Conservation (phyloP, 169 alveolate genomes). For the Plasmodium vinckei region DNA sequence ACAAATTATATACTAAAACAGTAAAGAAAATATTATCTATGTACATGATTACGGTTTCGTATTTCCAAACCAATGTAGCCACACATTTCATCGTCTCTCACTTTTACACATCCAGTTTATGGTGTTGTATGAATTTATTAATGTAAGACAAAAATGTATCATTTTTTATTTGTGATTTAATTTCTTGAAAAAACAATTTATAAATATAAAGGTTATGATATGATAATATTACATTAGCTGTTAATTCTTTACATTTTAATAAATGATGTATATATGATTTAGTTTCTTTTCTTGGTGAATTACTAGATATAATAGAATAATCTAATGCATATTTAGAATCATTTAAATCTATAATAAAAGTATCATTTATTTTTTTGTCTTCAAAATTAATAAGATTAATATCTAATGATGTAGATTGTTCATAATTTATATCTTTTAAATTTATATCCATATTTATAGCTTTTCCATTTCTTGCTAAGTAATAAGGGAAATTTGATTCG, state of each 20-base stretch:
- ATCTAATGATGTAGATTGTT: background rate
- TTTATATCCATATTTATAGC: slow-evolving; percentile 74
- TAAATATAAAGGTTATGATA: slow-evolving; percentile 78
- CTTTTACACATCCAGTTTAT: background rate
- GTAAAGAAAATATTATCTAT: too few species aligned
- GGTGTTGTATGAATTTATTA: slow-evolving; percentile 45
- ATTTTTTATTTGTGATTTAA: slow-evolving; percentile 59
- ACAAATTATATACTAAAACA: too few species aligned
- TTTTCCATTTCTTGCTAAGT: slow-evolving; percentile 74
- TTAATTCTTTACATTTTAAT: slow-evolving; percentile 79
- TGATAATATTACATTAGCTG: slow-evolving; percentile 72
- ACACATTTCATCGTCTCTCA: background rate
- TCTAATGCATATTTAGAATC: slow-evolving; percentile 65
- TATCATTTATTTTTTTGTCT: slow-evolving; percentile 41
- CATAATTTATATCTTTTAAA: background rate
- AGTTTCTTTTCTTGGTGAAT: slow-evolving; percentile 80
- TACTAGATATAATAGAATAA: slow-evolving; percentile 40
- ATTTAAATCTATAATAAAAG: slow-evolving; percentile 73
- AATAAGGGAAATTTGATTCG: slow-evolving; percentile 77
- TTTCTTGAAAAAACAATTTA: slow-evolving; percentile 72
- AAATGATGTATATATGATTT: slow-evolving; percentile 79
- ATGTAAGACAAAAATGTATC: slow-evolving; percentile 32
- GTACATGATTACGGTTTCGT: too few species aligned
- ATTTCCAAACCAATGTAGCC: too few species aligned
- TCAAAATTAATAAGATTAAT: slow-evolving; percentile 55